phyloP scores from a whole-genome alignment of 2,329 filamentous ascomycete genomes.

The Keithomyces neogunnii region DNA sequence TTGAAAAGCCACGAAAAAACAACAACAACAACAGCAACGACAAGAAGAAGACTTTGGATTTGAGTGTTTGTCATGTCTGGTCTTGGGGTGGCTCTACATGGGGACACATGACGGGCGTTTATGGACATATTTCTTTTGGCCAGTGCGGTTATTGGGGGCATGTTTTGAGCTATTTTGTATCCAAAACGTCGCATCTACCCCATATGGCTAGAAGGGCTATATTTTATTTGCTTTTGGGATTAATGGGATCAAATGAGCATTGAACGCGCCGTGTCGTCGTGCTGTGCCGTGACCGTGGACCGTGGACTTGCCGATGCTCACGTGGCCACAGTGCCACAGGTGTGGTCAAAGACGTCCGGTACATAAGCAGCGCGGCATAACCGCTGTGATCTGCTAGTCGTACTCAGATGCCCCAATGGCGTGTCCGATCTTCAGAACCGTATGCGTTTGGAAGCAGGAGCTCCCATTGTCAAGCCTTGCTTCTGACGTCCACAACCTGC shows the following conservation, averaged over 20 bases:
- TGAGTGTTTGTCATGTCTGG: slow-evolving; percentile 4
- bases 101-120: slow-evolving; percentile 5
- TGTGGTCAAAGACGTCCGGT: too few relatives aligned
- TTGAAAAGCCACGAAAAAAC: too few relatives aligned
- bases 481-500: too few relatives aligned
- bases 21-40: too few relatives aligned
- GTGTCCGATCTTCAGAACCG: too few relatives aligned
- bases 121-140: slow-evolving; percentile 5
- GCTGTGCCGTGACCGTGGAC: background rate
- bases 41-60: background rate
- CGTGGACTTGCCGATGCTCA: too few relatives aligned
- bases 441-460: too few relatives aligned
- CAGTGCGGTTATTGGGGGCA: slow-evolving; percentile 2
- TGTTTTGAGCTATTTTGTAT: slow-evolving; percentile 1
- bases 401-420: too few relatives aligned
- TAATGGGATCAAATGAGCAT: slow-evolving; percentile 2
- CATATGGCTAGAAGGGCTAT: background rate
- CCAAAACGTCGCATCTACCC: slow-evolving; percentile 1
- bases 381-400: too few relatives aligned
- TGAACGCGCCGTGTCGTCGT: background rate
- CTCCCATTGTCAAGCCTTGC: too few relatives aligned
- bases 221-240: slow-evolving; percentile 2
- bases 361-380: too few relatives aligned
- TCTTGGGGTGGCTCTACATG: background rate
- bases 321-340: too few relatives aligned